These are phyloP conservation scores for Solanum paucissectum DNA, from an alignment of 257 asterid genomes.

Conservation along the genomic window DNA sequence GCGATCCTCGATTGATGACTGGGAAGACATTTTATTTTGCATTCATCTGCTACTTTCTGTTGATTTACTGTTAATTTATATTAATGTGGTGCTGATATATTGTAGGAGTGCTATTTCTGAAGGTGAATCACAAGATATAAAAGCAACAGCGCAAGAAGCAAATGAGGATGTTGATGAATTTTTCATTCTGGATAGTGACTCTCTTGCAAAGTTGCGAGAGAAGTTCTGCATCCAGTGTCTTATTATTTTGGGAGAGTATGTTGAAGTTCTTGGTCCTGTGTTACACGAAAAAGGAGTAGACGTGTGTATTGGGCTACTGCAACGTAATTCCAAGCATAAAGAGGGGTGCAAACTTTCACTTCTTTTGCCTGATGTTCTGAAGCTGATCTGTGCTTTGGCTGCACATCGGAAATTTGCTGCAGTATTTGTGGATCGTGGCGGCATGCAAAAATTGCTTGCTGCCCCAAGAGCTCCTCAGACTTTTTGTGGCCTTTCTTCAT, in stretches of 20 bases:
- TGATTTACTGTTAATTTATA: neutral
- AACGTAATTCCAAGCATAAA: constrained; percentile 51
- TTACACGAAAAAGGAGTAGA: constrained; percentile 97
- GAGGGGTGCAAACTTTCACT: constrained; percentile 37
- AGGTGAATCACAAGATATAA: constrained; percentile 40
- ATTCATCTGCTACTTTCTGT: neutral
- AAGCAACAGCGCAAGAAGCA: constrained; percentile 35
- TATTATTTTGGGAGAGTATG: constrained; percentile 82
- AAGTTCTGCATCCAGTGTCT: constrained; percentile 93
- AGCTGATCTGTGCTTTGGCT: constrained; percentile 82
- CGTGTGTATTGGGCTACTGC: constrained; percentile 80
- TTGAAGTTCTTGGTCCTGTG: constrained; percentile 98
- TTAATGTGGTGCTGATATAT: constrained; percentile 5
- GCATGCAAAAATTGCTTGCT: constrained; percentile 77
- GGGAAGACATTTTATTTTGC: neutral
- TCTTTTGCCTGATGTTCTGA: constrained; percentile 76
- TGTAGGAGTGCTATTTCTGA: constrained; percentile 39
- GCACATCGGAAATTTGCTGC: constrained; percentile 96
- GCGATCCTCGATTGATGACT: neutral
- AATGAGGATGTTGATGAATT: constrained; percentile 57
- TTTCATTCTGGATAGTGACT: constrained; percentile 42
- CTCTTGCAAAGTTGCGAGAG: constrained; percentile 86
- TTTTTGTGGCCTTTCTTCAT: constrained; percentile 75
- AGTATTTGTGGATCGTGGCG: constrained; percentile 86
- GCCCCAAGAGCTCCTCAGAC: constrained; percentile 65